Conservation (phyloP, 441 rosid genomes). For the Jatropha multifida region DNA sequence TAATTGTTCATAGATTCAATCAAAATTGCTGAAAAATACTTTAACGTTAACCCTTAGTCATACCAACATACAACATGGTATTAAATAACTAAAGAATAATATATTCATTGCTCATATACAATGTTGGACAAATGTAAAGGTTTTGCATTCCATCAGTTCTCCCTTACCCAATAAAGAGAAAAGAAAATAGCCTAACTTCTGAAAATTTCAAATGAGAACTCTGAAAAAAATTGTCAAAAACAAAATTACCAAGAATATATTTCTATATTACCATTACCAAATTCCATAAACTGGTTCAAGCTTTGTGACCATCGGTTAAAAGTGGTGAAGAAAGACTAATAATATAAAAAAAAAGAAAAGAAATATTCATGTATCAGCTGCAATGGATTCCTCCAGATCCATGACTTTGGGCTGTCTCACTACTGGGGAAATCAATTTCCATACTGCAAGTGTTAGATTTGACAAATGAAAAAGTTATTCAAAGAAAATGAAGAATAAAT, state of each 20-base stretch:
- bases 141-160: too few relatives aligned
- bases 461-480: neutral
- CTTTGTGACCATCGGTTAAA: neutral
- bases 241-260: neutral
- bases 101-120: too few relatives aligned
- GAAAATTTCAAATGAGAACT: too few relatives aligned
- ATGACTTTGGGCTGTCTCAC: conserved; percentile 54
- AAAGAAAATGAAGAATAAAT: neutral
- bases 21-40: neutral
- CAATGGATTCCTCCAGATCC: conserved; percentile 38
- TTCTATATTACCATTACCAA: neutral
- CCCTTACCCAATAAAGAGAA: too few relatives aligned
- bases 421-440: conserved; percentile 74
- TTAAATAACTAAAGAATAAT: too few relatives aligned
- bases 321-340: conserved; percentile 18
- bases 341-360: neutral
- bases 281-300: too few relatives aligned
- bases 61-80: too few relatives aligned
- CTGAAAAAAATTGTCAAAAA: too few relatives aligned
- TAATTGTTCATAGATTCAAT: neutral
- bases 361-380: conserved; percentile 25
- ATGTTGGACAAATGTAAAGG: too few relatives aligned
- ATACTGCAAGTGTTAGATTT: conserved; percentile 42
- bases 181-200: too few relatives aligned
- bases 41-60: too few relatives aligned